phyloP scores from a whole-genome alignment of 352 stramenopile species.

The Phytophthora cactorum region DNA sequence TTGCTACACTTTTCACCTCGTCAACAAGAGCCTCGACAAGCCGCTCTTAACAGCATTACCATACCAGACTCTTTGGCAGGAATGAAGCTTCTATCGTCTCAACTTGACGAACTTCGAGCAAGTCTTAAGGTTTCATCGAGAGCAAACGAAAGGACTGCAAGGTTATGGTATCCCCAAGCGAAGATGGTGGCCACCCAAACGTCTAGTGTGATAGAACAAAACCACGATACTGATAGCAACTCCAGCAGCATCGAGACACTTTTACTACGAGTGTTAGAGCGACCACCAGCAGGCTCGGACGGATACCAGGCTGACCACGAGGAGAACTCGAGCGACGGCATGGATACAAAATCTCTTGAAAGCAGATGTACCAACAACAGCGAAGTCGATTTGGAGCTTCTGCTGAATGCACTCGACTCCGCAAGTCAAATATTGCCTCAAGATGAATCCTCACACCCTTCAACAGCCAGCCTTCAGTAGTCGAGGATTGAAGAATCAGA shows the following conservation, averaged over 20 bases:
- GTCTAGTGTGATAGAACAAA: neutral
- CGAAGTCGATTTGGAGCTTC: constrained; percentile 23
- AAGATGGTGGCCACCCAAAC: too few relatives aligned
- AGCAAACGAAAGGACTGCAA: neutral
- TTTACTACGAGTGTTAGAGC: constrained; percentile 30
- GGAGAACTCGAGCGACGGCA: constrained; percentile 13
- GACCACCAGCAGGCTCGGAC: constrained; percentile 9
- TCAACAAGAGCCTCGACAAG: neutral
- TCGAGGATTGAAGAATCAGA: too few relatives aligned
- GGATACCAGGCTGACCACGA: constrained; percentile 30
- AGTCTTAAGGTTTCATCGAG: constrained; percentile 26
- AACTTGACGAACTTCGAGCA: constrained; percentile 44
- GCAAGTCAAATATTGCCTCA: neutral
- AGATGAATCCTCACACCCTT: constrained; percentile 3
- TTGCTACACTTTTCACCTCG: neutral
- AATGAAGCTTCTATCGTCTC: constrained; percentile 46
- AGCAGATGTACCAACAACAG: constrained; percentile 20
- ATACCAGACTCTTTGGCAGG: constrained; percentile 35
- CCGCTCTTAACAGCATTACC: neutral
- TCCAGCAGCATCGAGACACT: constrained; percentile 44
- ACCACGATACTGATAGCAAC: constrained; percentile 23
- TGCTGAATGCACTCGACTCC: constrained; percentile 27
- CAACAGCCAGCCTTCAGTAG: too few relatives aligned
- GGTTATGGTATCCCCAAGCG: constrained; percentile 13
- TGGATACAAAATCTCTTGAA: constrained; percentile 14